phyloP scores from a whole-genome alignment of 352 stramenopile genomes.

The Globisporangium ultimum region DNA sequence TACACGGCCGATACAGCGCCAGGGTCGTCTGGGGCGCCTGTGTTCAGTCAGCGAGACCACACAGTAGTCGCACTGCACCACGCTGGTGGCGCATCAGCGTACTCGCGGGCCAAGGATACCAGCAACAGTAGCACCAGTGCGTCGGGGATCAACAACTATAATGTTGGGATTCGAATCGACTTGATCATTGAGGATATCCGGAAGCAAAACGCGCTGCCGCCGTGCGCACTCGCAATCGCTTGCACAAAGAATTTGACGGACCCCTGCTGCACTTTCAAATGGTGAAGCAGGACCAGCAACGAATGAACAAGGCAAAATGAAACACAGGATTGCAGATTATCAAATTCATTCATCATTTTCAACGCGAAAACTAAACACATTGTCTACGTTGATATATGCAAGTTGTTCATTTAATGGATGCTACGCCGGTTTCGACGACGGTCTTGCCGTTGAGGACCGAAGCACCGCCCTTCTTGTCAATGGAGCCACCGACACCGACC shows the following conservation, averaged over 20 bases:
- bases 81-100: conserved; percentile 22
- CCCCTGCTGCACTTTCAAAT: conserved; percentile 9
- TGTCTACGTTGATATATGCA: too few relatives aligned
- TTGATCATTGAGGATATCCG: conserved; percentile 30
- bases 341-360: not conserved
- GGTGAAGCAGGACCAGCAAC: not conserved
- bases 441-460: not conserved
- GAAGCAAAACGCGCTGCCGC: conserved; percentile 15
- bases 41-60: conserved; percentile 58
- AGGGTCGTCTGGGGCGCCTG: conserved; percentile 62
- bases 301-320: too few relatives aligned
- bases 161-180: conserved; percentile 34
- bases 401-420: too few relatives aligned
- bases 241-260: not conserved
- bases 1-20: conserved; percentile 71
- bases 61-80: conserved; percentile 66
- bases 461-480: not conserved
- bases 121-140: not conserved
- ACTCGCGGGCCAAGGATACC: not conserved
- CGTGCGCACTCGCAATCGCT: conserved; percentile 16
- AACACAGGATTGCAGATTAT: too few relatives aligned
- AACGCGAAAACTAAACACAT: too few relatives aligned
- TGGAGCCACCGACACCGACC: not conserved
- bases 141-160: conserved; percentile 17
- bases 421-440: too few relatives aligned